Base-by-base conservation (phyloP, 352 stramenopile species). In the Lagenidium sp. region DNA sequence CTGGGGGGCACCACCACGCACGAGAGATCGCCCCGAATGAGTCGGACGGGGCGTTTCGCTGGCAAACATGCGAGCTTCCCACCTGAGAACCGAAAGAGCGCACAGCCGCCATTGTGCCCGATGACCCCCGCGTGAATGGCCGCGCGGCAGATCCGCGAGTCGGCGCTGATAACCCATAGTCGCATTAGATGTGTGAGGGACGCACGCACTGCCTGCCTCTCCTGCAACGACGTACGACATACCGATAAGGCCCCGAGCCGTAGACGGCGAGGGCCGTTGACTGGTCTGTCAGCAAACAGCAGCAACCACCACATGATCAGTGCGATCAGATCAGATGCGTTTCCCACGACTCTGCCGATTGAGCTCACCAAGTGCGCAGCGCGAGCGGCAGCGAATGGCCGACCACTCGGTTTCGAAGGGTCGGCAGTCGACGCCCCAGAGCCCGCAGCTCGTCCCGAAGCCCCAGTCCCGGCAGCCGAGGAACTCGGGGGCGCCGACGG, bases 71-170 rank as follows among this genome's bases (percentile, higher is more conserved):
- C 5, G 25, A 13, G 18, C 4, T 29, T 55, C 36, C 22, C 44
- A 77, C 73, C 73, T 36, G 58, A 46, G 57, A 67, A 85, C 20
- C 66, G 60, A 49, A 81, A 72, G 20, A 84, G 53, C 2, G 61
- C 80, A 28, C 80, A 92, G 19, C 80, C 80, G 37, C 80, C 80
- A 36, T 85, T 85, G 19, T 55, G 39, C 3, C 63, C 61, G 22
- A 92, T 65, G 25, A 82, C 80, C 11, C 80, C 80, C 15, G 80
- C 69, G 53, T 92, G 80, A 23, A 85, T 76, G 3, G 80, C 80
- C 11, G 80, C 77, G n/a, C 66, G 60, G 43, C 80, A 92, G 40
- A 92, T 87, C 24, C 80, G 66, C 13, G 77, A 90, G 55, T 89
- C 79, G 15, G 62, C 80, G 26, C n/a, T n/a, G n/a, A n/a, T 32